Base-by-base conservation (phyloP, 257 asterid species). In the Capsicum baccatum region DNA sequence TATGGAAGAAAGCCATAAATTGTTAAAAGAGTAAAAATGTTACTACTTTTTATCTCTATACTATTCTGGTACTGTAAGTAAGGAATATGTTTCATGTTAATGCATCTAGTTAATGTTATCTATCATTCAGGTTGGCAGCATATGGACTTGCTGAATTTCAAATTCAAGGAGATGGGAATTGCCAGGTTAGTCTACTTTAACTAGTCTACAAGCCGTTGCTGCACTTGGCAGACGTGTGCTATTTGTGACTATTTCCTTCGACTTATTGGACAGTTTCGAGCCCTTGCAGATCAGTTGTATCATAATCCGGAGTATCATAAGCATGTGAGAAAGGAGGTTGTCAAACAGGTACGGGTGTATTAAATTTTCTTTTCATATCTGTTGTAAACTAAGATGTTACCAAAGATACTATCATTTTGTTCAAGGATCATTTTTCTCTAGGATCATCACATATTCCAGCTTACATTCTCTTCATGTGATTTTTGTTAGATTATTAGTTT, bases 141-240 rank as follows among this genome's bases (percentile, higher is more conserved):
- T 92, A 96, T 88, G 91, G 96, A 85, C 90, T 96, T 83, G 93
- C 98, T 50, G 99, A 96, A 91, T 62, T 96, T 91, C 97, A 88
- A 86, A 96, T 96, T 6, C 96, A 93, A 84, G 99, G 99, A 86
- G 99, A 96, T 83, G 99, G 99, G 60, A 96, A 74, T 90, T 96
- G 99, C 88, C 99, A 96, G 98, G 99, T 94, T 88, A 60, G 93
- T 87, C 87, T 81, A 52, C 39, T 10, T 85, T 79, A 59, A 57
- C 69, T 84, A 82, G 69, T 82, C 57, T 58, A 55, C 73, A 82
- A 66, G 78, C 52, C 70, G 57, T 55, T 83, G 33, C 79, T 69
- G 33, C 39, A 79, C 83, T 71, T 64, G 64, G 48, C 44, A 52
- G 76, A 35, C n/a, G 66, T 37, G 54, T 68, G 86, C 82, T 70